Evolutionary conservation across 225 moss, liverwort and hornwort species (phyloP), one percentile per base, ranked within the genome.

Genomic region (Marchantia polymorpha): DNA sequence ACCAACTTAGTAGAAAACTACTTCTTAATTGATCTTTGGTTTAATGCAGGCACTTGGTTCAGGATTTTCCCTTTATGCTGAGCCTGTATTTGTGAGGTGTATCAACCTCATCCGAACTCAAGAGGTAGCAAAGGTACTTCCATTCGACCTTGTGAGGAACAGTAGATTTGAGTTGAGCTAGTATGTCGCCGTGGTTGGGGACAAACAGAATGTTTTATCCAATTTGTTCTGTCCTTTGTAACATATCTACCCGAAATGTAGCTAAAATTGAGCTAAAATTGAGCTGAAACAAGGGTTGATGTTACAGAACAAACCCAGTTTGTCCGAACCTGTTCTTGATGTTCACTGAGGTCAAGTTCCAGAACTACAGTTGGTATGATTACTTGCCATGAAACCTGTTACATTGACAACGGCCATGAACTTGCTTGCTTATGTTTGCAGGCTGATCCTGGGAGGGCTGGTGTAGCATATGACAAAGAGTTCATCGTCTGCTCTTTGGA

Each of bases 401-500:
- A 39, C 39, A 39, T 26, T 85, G 47, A 79, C 81, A 76, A 69
- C 47, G 53, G 10, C 64, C 48, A 12, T 46, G 55, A 23, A 64
- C 83, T 53, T 58, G 78, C 30, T 78, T 78, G 68, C 61, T 68
- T 23, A 54, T 66, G 20, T 75, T 81, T 81, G 78, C 94, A 96
- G 96, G 91, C 91, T 78, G 96, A 96, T 90, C 96, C 96, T 76
- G 90, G 86, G 88, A 94, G 92, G 82, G 96, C 93, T 79, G 94
- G 96, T 82, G 96, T 97, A 77, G 90, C 89, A 64, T 97, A 97
- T 73, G 96, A 97, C 81, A 97, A 97, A 86, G 96, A 97, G 81
- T 97, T 94, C 76, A 94, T 97, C 73, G 96, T 97, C 76, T 97
- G 96, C 80, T 97, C 96, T 51, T 89, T 97, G 90, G 96, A 97